Conservation (phyloP, 495 filamentous ascomycete genomes). For the Penicillium turbatum region DNA sequence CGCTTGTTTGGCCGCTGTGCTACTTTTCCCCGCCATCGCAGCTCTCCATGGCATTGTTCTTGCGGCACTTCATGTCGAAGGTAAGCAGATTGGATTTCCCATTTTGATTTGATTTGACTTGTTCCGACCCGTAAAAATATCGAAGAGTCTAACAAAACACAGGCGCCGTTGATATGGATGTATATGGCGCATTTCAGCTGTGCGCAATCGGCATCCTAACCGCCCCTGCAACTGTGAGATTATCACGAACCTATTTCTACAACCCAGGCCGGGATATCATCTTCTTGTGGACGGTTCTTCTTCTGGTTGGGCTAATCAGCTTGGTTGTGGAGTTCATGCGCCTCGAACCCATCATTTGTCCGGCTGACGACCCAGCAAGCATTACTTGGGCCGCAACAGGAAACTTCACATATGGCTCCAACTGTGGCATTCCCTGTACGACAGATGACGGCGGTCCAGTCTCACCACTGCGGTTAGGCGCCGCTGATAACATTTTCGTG, state of each 20-base stretch:
- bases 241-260: conserved; percentile 57
- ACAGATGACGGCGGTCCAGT: conserved; percentile 37
- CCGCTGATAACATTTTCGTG: conserved; percentile 52
- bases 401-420: conserved; percentile 28
- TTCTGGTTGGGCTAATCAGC: conserved; percentile 54
- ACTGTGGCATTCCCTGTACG: conserved; percentile 38
- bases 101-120: not conserved
- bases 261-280: conserved; percentile 57
- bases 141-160: not conserved
- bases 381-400: conserved; percentile 23
- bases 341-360: conserved; percentile 33
- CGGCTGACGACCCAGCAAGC: conserved; percentile 34
- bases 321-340: conserved; percentile 58
- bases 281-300: conserved; percentile 55
- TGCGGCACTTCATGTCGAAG: conserved; percentile 46
- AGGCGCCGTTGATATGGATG: conserved; percentile 61
- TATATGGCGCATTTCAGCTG: conserved; percentile 59
- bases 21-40: conserved; percentile 57
- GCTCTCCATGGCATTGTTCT: conserved; percentile 57
- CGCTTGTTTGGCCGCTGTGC: conserved; percentile 55
- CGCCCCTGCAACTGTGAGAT: conserved; percentile 51
- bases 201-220: conserved; percentile 59
- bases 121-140: not conserved
- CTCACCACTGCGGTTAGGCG: conserved; percentile 45
- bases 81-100: conserved; percentile 30